Base-by-base conservation (phyloP, 2,329 filamentous ascomycete species). In the Chalaropsis thielavioides region DNA sequence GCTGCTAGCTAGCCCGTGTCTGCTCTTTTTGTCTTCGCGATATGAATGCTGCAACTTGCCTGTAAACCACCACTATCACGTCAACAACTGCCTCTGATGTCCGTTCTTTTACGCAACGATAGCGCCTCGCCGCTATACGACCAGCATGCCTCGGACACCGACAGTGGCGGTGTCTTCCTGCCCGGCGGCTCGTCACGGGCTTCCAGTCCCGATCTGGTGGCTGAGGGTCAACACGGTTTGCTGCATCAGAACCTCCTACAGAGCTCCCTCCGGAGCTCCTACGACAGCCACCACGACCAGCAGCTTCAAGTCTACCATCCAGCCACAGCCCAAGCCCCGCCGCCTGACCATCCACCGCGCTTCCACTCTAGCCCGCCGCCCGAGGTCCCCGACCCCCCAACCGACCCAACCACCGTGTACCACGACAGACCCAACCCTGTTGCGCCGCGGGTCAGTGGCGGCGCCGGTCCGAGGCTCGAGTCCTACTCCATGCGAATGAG, bases 71-170 rank as follows among this genome's bases (percentile, higher is more conserved):
- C 17, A 19, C 11, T 17, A 56, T 15, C 22, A 17, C 22, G n/a
- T n/a, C 51, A 24, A 15, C 51, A 56, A 13, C 51, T 31, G 49
- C 19, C 40, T 60, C 17, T 41, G 31, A 66, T 63, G 54, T 19
- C 51, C 38, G 22, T 54, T 35, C 54, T 61, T n/a, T 46, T 44
- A 41, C 65, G 61, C n/a, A 41, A 58, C 51, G 40, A 58, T 46
- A 56, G 43, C 62, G 31, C 66, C 27, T 67, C 66, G 59, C 63
- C 66, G 59, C 59, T 67, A 24, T 67, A 67, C 31, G 66, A 67
- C 41, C 62, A 64, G 35, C 63, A 64, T 62, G 66, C 62, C 35
- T 67, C 66, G 27, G 66, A 67, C 35, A 64, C 62, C 38, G 62
- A 64, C 43, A 67, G 62, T 3, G 66, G 66, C 38, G 65, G 66